Conservation (phyloP, 2,329 filamentous ascomycete genomes). For the Achaetomium macrosporum region DNA sequence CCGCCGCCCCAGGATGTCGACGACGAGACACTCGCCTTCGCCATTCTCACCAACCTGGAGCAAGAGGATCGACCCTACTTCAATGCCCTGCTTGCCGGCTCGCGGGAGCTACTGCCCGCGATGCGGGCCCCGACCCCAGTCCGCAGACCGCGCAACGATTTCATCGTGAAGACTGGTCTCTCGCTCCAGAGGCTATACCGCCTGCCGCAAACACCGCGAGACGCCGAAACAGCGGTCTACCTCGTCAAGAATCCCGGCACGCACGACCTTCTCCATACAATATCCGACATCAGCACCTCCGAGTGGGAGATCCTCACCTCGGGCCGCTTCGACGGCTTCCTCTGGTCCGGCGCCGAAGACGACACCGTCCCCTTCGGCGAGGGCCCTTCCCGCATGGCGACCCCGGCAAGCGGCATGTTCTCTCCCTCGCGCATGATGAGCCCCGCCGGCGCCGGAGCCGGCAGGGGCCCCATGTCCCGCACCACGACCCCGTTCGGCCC, state of each 20-base stretch:
- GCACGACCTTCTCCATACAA: slow-evolving; percentile 80
- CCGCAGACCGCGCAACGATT: slow-evolving; percentile 61
- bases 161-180: slow-evolving; percentile 67
- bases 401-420: slow-evolving; percentile 46
- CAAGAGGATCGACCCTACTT: slow-evolving; percentile 72
- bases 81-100: slow-evolving; percentile 67
- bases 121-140: slow-evolving; percentile 63
- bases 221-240: slow-evolving; percentile 80
- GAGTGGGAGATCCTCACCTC: slow-evolving; percentile 96
- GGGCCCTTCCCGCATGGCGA: slow-evolving; percentile 46
- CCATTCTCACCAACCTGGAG: slow-evolving; percentile 82
- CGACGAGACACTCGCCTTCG: slow-evolving; percentile 88
- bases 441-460: slow-evolving; percentile 29
- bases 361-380: slow-evolving; percentile 34
- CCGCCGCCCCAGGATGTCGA: slow-evolving; percentile 84
- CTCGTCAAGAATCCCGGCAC: slow-evolving; percentile 75
- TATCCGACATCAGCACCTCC: slow-evolving; percentile 81
- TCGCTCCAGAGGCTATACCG: slow-evolving; percentile 84
- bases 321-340: slow-evolving; percentile 89
- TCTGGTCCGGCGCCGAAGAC: slow-evolving; percentile 84
- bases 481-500: slow-evolving; percentile 46
- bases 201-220: slow-evolving; percentile 64
- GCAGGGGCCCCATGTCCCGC: slow-evolving; percentile 43
- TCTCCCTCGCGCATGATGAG: slow-evolving; percentile 37
- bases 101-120: slow-evolving; percentile 50